phyloP scores from a whole-genome alignment of 257 asterid genomes.

The Parsonsia alboflavescens region DNA sequence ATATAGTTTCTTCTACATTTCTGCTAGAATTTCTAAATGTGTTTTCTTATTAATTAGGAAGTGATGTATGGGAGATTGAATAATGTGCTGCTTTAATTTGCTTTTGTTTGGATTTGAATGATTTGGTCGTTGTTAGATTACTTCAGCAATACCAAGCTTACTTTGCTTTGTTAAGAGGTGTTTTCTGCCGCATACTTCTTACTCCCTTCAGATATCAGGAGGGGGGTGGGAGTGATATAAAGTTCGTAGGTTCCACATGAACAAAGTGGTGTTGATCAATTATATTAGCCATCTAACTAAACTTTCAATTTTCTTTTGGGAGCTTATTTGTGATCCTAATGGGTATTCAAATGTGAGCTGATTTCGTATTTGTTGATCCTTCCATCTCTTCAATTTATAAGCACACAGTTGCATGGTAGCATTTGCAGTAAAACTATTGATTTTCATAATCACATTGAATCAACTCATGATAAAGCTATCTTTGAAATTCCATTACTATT shows the following conservation, averaged over 20 bases:
- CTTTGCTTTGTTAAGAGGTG: neutral
- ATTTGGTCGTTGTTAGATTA: neutral
- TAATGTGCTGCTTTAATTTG: neutral
- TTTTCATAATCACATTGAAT: neutral
- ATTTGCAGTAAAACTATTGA: neutral
- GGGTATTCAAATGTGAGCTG: neutral
- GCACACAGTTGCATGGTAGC: neutral
- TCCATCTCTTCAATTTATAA: neutral
- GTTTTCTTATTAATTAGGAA: neutral
- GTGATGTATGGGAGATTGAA: neutral
- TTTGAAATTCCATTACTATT: neutral
- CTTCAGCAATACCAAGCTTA: neutral
- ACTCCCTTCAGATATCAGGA: neutral
- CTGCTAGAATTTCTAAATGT: neutral
- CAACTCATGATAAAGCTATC: neutral
- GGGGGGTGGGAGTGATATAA: neutral
- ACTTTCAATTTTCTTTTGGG: neutral
- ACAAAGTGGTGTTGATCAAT: neutral
- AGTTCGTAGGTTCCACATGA: neutral
- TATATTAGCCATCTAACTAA: neutral
- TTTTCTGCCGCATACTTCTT: neutral
- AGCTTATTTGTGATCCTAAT: neutral
- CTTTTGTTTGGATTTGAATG: neutral
- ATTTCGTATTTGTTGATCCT: neutral
- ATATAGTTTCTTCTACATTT: neutral